phyloP scores from a whole-genome alignment of 305 asterid genomes.

The Caryopteris hybrid region DNA sequence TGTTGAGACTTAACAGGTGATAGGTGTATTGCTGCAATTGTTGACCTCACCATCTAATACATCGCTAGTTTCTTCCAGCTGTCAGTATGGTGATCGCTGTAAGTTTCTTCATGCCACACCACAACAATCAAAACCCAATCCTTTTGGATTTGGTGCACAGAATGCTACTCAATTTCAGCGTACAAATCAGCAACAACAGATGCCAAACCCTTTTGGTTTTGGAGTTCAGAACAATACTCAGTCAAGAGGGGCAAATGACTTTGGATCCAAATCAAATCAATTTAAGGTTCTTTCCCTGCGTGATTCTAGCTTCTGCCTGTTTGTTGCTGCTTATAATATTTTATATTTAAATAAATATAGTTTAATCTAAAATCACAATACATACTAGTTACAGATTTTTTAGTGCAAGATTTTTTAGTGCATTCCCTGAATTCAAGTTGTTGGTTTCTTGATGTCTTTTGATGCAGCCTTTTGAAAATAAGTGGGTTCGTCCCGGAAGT shows the following conservation, averaged over 20 bases:
- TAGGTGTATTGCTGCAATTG: neutral
- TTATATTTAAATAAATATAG: neutral
- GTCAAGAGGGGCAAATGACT: conserved; percentile 43
- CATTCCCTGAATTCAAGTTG: conserved; percentile 1
- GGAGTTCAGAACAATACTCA: conserved; percentile 60
- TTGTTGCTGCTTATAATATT: neutral
- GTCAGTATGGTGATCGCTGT: conserved; percentile 73
- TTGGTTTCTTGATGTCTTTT: conserved; percentile 22
- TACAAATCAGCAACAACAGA: conserved; percentile 41
- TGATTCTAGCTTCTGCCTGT: neutral
- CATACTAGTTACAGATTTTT: too few relatives aligned
- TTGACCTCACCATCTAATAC: conserved; percentile 14
- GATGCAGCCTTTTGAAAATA: conserved; percentile 76
- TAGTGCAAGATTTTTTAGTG: neutral
- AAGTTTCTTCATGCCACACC: conserved; percentile 60
- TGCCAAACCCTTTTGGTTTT: conserved; percentile 73
- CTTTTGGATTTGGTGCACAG: conserved; percentile 64
- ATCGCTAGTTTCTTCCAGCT: conserved; percentile 46
- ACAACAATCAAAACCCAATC: conserved; percentile 49
- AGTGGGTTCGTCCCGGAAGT: conserved; percentile 61
- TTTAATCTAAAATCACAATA: neutral
- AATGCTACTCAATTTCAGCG: conserved; percentile 28
- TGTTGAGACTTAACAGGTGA: neutral
- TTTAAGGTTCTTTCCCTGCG: conserved; percentile 50
- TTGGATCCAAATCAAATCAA: conserved; percentile 59